phyloP scores from a whole-genome alignment of 441 rosid genomes.

The Erodium trifolium region DNA sequence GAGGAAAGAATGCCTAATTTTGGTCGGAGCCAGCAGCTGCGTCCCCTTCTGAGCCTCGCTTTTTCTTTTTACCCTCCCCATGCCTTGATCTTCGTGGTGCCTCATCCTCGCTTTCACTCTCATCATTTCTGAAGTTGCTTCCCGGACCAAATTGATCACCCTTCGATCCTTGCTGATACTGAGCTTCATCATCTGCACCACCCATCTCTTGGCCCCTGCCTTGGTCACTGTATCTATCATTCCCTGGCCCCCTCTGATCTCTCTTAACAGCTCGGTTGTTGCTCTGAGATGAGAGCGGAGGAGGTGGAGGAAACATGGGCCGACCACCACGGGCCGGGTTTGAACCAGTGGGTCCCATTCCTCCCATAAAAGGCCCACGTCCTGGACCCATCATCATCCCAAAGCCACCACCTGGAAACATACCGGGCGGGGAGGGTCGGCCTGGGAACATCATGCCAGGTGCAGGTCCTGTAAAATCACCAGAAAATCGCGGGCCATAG shows the following conservation, averaged over 20 bases:
- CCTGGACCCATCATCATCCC: conserved; percentile 94
- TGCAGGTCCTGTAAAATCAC: conserved; percentile 70
- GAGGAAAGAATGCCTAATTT: neutral
- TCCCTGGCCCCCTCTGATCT: conserved; percentile 36
- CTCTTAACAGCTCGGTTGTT: conserved; percentile 36
- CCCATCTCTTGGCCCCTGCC: conserved; percentile 13
- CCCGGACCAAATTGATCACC: conserved; percentile 58
- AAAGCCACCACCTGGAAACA: conserved; percentile 74
- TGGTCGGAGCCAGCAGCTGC: conserved; percentile 30
- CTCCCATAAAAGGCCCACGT: conserved; percentile 77
- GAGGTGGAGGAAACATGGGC: conserved; percentile 43
- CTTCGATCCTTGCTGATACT: conserved; percentile 38
- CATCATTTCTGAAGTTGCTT: conserved; percentile 51
- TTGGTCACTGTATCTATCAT: conserved; percentile 16
- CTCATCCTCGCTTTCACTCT: conserved; percentile 83
- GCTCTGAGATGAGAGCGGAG: conserved; percentile 36
- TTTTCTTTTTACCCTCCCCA: conserved; percentile 77
- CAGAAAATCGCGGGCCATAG: conserved; percentile 80
- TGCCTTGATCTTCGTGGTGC: conserved; percentile 97
- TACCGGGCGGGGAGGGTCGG: conserved; percentile 78
- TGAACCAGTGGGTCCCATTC: conserved; percentile 46
- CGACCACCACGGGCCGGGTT: conserved; percentile 52
- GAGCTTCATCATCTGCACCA: conserved; percentile 40
- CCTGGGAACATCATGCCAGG: conserved; percentile 94
- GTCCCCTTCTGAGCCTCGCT: conserved; percentile 47